Percentiles rank a stretch among this genome's conserved stretches.
phyloP scores from a whole-genome alignment of 2,329 filamentous ascomycete genomes.

The Seiridium cupressi region DNA sequence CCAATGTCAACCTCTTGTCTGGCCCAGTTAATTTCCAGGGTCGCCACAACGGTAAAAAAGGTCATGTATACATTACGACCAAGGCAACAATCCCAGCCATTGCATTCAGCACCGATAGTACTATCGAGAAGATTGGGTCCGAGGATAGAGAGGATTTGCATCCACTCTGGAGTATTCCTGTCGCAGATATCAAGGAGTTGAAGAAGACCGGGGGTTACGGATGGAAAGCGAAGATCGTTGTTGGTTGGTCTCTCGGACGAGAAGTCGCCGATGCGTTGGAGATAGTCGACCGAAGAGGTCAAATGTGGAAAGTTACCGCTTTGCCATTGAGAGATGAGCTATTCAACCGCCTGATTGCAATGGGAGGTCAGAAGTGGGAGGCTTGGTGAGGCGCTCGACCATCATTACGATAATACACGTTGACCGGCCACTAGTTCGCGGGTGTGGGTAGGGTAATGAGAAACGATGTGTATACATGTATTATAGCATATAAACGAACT shows the following conservation, averaged over 20 bases:
- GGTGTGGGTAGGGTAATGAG: background rate
- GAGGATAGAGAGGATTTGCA: constrained; percentile 53
- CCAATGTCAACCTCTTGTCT: constrained; percentile 40
- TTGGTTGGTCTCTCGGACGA: constrained; percentile 73
- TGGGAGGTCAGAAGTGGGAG: constrained; percentile 83
- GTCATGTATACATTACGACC: constrained; percentile 68
- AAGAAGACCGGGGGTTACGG: constrained; percentile 79
- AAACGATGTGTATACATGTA: background rate
- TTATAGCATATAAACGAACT: background rate
- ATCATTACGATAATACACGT: background rate
- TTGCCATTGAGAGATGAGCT: constrained; percentile 72
- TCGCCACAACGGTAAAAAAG: constrained; percentile 68
- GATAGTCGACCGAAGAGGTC: constrained; percentile 57
- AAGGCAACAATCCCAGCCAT: constrained; percentile 67
- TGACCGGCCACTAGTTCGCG: background rate
- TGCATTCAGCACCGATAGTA: constrained; percentile 59
- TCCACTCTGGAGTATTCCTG: constrained; percentile 67
- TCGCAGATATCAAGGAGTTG: constrained; percentile 70
- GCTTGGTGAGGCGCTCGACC: constrained; percentile 51
- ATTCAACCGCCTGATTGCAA: constrained; percentile 75
- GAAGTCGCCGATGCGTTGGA: constrained; percentile 76
- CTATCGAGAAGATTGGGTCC: constrained; percentile 56
- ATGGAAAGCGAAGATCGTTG: constrained; percentile 81
- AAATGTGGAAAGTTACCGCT: constrained; percentile 64
- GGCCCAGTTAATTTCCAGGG: constrained; percentile 78